Percentiles rank a stretch among this genome's conserved stretches.
These are phyloP conservation scores for Aurifilum marmelostoma DNA, from an alignment of 2,329 filamentous ascomycete genomes.

Conservation along the genomic window DNA sequence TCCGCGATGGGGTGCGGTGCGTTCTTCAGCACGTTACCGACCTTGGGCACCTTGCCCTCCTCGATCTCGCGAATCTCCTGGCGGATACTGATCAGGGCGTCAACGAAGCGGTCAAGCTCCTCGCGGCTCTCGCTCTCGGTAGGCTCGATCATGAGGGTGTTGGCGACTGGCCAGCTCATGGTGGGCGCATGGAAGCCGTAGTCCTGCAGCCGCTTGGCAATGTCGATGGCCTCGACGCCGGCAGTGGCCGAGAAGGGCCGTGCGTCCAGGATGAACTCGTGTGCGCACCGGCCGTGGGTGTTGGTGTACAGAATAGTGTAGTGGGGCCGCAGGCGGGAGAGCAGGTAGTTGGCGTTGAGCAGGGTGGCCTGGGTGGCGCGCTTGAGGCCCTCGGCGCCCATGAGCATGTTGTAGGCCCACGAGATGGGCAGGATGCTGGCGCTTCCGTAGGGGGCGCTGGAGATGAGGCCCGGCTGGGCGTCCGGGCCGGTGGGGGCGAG, in stretches of 20 bases:
- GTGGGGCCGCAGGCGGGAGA: slow-evolving; percentile 81
- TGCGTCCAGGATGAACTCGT: slow-evolving; percentile 95
- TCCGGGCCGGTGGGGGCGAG: slow-evolving; percentile 60
- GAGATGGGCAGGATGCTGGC: slow-evolving; percentile 92
- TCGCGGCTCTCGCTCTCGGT: slow-evolving; percentile 92
- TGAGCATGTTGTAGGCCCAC: slow-evolving; percentile 94
- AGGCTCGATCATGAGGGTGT: slow-evolving; percentile 97
- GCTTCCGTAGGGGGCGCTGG: slow-evolving; percentile 83
- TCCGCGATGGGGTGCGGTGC: slow-evolving; percentile 85
- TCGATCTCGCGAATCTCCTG: slow-evolving; percentile 84
- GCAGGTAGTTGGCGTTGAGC: slow-evolving; percentile 97
- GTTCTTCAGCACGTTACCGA: slow-evolving; percentile 86
- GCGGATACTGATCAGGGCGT: slow-evolving; percentile 85
- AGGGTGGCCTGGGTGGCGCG: slow-evolving; percentile 90
- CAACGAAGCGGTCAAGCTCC: slow-evolving; percentile 91
- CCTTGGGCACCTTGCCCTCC: slow-evolving; percentile 72
- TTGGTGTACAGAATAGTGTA: slow-evolving; percentile 96
- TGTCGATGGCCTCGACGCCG: slow-evolving; percentile 88
- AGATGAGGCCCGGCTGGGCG: slow-evolving; percentile 69
- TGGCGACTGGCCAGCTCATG: slow-evolving; percentile 94
- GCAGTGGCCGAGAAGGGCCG: slow-evolving; percentile 82
- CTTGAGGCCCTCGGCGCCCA: slow-evolving; percentile 81
- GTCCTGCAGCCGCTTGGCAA: slow-evolving; percentile 95
- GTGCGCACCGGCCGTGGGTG: slow-evolving; percentile 81
- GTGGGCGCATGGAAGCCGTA: slow-evolving; percentile 97